Evolutionary conservation across 805 yeast genomes (phyloP).

Genomic region (Hanseniaspora hatyaiensis): DNA sequence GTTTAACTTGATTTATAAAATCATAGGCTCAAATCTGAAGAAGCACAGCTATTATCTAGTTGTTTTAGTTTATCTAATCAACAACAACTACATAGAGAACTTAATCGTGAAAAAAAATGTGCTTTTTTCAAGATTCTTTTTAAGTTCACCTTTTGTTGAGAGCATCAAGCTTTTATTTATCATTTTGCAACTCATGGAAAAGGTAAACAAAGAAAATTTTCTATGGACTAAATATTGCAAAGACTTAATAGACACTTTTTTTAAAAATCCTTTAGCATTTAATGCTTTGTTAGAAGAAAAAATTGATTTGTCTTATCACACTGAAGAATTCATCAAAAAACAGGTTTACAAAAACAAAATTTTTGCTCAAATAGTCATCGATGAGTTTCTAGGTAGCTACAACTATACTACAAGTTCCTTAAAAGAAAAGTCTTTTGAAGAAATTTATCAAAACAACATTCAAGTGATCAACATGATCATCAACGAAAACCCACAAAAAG

Average conservation of each 20-base stretch:
- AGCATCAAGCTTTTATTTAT: background rate
- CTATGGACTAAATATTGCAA: background rate
- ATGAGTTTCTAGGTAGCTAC: background rate
- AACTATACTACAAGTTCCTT: background rate
- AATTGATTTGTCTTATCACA: background rate
- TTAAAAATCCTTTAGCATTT: background rate
- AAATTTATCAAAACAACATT: background rate
- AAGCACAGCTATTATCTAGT: background rate
- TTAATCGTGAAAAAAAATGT: background rate
- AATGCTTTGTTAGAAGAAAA: background rate
- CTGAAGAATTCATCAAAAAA: background rate
- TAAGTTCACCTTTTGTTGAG: background rate
- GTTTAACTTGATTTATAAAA: background rate
- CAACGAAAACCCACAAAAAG: background rate
- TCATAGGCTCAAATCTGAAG: background rate
- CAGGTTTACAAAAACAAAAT: background rate
- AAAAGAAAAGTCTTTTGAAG: background rate
- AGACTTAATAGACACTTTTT: background rate
- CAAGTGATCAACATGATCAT: background rate
- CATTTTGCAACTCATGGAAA: background rate
- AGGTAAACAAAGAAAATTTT: too few relatives aligned
- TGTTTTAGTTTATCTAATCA: background rate
- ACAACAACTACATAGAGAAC: background rate
- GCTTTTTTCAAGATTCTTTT: background rate
- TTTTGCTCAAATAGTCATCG: background rate